These are phyloP conservation scores for Penicillium decumbens DNA, from an alignment of 2,329 filamentous ascomycete genomes.

Conservation along the genomic window DNA sequence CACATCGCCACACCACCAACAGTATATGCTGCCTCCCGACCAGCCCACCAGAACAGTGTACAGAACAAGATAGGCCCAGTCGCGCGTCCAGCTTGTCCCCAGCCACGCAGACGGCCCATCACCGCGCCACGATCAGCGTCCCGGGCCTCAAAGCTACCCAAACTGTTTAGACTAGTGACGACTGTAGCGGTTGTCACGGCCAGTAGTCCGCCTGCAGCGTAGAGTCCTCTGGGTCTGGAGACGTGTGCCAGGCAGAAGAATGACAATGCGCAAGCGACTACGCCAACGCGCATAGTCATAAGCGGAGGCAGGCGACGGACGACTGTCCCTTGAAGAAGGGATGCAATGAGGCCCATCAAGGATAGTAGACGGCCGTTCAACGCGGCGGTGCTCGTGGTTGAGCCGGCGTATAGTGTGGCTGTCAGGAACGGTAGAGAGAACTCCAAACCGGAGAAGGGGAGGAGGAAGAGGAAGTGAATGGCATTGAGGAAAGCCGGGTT, in stretches of 20 bases:
- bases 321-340: slow-evolving; percentile 87
- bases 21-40: slow-evolving; percentile 76
- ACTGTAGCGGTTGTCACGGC: slow-evolving; percentile 92
- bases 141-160: slow-evolving; percentile 83
- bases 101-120: slow-evolving; percentile 73
- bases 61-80: slow-evolving; percentile 87
- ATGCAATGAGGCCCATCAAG: slow-evolving; percentile 85
- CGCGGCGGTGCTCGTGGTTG: slow-evolving; percentile 52
- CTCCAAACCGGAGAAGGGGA: slow-evolving; percentile 98
- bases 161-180: slow-evolving; percentile 84
- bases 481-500: slow-evolving; percentile 76
- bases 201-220: slow-evolving; percentile 74
- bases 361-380: slow-evolving; percentile 83
- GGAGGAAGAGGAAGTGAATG: slow-evolving; percentile 82
- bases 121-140: slow-evolving; percentile 79
- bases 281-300: slow-evolving; percentile 71
- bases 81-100: slow-evolving; percentile 81
- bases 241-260: slow-evolving; percentile 75
- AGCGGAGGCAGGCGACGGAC: slow-evolving; percentile 80
- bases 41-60: slow-evolving; percentile 97
- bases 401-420: slow-evolving; percentile 84
- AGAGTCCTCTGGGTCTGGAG: slow-evolving; percentile 64
- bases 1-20: slow-evolving; percentile 77
- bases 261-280: slow-evolving; percentile 69
- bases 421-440: slow-evolving; percentile 98